These are phyloP conservation scores for Aspergillus novoparasiticus DNA, from an alignment of 2,329 filamentous ascomycete species.

Conservation along the genomic window DNA sequence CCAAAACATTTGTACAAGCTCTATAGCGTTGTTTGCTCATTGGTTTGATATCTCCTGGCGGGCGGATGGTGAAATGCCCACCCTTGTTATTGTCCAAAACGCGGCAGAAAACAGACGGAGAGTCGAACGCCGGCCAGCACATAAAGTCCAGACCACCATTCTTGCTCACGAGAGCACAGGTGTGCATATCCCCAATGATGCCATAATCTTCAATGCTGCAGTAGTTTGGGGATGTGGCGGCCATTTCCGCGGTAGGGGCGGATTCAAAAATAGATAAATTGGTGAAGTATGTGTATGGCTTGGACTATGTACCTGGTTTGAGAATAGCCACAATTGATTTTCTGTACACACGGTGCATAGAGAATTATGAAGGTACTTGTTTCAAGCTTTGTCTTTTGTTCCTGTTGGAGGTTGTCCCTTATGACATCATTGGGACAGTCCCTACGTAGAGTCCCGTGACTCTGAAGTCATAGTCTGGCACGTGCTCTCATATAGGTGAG, in stretches of 20 bases:
- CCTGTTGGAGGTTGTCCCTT: too few species aligned
- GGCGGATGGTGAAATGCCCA: neutral
- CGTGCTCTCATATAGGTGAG: too few species aligned
- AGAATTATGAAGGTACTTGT: too few species aligned
- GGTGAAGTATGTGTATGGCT: neutral
- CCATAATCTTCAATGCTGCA: slow-evolving; percentile 72
- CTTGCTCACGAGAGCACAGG: slow-evolving; percentile 73
- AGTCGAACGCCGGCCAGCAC: slow-evolving; percentile 83
- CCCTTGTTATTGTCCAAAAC: neutral
- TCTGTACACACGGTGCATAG: too few species aligned
- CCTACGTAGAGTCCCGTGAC: too few species aligned
- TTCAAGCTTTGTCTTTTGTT: too few species aligned
- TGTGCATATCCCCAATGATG: slow-evolving; percentile 79
- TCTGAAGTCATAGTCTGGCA: too few species aligned
- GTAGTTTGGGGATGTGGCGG: slow-evolving; percentile 17
- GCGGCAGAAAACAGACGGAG: slow-evolving; percentile 65
- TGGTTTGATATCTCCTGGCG: neutral
- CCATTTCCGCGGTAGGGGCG: neutral
- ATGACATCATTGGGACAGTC: too few species aligned
- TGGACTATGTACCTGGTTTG: too few species aligned
- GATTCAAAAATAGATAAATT: neutral
- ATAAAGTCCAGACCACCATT: slow-evolving; percentile 75
- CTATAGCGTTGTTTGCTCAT: neutral
- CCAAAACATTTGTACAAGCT: neutral
- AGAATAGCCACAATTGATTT: too few species aligned